phyloP scores from a whole-genome alignment of 2,329 filamentous ascomycete genomes.

The Trichoderma guizhouense region DNA sequence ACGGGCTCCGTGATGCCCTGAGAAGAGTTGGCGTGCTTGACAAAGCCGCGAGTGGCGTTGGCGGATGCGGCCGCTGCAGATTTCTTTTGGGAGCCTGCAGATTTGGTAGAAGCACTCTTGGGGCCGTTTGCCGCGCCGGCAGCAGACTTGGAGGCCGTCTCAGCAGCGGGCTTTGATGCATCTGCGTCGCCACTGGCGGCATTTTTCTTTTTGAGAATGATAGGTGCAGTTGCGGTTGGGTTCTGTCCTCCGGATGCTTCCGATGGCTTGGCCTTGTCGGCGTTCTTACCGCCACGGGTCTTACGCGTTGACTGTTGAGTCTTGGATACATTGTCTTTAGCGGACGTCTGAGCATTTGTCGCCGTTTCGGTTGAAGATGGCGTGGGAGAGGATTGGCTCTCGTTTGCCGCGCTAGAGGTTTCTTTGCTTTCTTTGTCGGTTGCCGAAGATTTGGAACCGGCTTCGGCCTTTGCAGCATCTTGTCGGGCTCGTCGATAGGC shows the following conservation, averaged over 20 bases:
- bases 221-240: constrained; percentile 32
- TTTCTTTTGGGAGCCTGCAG: constrained; percentile 33
- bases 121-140: constrained; percentile 16
- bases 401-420: constrained; percentile 19
- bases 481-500: constrained; percentile 59
- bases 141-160: constrained; percentile 17
- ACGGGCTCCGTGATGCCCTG: constrained; percentile 86
- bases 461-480: constrained; percentile 55
- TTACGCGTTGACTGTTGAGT: constrained; percentile 30
- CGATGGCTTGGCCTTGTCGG: constrained; percentile 38
- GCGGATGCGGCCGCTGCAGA: constrained; percentile 26
- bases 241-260: constrained; percentile 31
- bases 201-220: constrained; percentile 43
- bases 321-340: constrained; percentile 29
- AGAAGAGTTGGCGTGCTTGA: constrained; percentile 82
- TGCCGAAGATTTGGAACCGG: constrained; percentile 41
- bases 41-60: constrained; percentile 64
- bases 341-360: constrained; percentile 20
- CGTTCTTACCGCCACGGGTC: constrained; percentile 37
- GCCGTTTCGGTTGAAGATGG: constrained; percentile 20
- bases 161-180: constrained; percentile 21
- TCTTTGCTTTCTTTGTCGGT: constrained; percentile 37
- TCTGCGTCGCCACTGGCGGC: constrained; percentile 24
- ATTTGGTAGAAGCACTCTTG: constrained; percentile 27
- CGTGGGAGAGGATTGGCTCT: constrained; percentile 17